Percentiles rank a stretch among this genome's conserved stretches.
phyloP scores from a whole-genome alignment of 169 alveolate genomes.

The Eimeria zaria region DNA sequence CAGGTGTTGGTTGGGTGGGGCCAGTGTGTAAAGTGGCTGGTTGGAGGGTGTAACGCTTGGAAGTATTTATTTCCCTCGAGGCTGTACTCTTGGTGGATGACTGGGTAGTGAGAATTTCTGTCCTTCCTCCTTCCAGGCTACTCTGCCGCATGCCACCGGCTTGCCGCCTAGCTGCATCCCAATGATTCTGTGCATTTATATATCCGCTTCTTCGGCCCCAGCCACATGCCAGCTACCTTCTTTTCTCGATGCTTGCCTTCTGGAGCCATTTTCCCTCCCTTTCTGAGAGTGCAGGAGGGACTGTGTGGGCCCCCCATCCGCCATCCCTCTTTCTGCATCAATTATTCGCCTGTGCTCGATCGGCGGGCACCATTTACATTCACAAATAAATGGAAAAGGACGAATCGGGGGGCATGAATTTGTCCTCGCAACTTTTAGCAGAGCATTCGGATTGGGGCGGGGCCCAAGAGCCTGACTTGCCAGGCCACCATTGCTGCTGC shows the following conservation, averaged over 20 bases:
- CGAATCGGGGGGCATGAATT: neutral
- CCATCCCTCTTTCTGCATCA: neutral
- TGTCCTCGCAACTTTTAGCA: neutral
- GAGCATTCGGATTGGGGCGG: neutral
- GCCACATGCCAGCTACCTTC: neutral
- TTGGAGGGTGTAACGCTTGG: neutral
- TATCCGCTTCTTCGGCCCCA: neutral
- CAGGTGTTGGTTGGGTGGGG: slow-evolving; percentile 17
- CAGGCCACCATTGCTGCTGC: neutral
- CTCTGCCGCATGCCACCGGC: neutral
- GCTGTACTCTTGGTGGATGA: neutral
- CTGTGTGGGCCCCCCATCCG: neutral
- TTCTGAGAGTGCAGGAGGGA: neutral
- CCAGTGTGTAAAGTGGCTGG: neutral
- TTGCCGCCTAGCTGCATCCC: neutral
- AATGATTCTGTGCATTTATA: neutral
- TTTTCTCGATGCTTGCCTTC: neutral
- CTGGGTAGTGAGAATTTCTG: neutral
- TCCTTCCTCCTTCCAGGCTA: neutral
- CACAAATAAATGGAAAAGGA: neutral
- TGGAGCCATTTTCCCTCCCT: no score
- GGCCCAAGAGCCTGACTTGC: neutral
- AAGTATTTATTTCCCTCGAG: neutral
- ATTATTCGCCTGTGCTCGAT: neutral
- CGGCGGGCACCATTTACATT: neutral